Base-by-base conservation (phyloP, 805 yeast genomes). In the Cyberlindnera japonica region DNA sequence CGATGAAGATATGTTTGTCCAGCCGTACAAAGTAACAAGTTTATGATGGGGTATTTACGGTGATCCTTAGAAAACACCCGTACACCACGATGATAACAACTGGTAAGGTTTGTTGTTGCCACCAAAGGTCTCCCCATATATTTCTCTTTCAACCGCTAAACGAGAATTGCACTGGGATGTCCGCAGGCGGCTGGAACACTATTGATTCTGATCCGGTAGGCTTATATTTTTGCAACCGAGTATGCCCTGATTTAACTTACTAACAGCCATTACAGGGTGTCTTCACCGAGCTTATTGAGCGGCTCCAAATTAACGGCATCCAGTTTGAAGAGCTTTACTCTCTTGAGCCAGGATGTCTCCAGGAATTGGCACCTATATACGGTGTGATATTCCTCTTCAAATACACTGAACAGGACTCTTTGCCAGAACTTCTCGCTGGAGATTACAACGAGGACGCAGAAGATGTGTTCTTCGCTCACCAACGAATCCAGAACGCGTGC, bases 311-410 rank as follows among this genome's bases (percentile, higher is more conserved):
- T 20, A 51, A 68, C 40, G 67, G 71, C 16, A 68, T 77, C 14
- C 80, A 79, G 53, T 67, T 81, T 45, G 77, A 75, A 33, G 86
- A 81, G 51, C 60, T 81, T 5, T 74, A 69, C 47, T 61, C 77
- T 4, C 64, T 80, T 14, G 84, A 79, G 49, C 47, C 65, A 5
- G 72, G 63, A 3, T 56, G 68, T 4, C 53, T 75, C 20, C 40
- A 47, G 15, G 54, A 57, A 1, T 39, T 64, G 22, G 48, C 55
- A 4, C 78, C 79, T 2, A 56, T 79, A 2, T 69, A 77, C 50
- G 87, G 86, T 7, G 77, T 76, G 5, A 64, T 81, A 12, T 80
- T 81, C 50, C 63, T 81, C 23, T 81, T 80, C 69, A 79, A 79
- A 54, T 80, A 79, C 58, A 65, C 77, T 22, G 50, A 55, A n/a